Evolutionary conservation across 495 filamentous ascomycete genomes (phyloP).

Genomic region (Halenospora varia): DNA sequence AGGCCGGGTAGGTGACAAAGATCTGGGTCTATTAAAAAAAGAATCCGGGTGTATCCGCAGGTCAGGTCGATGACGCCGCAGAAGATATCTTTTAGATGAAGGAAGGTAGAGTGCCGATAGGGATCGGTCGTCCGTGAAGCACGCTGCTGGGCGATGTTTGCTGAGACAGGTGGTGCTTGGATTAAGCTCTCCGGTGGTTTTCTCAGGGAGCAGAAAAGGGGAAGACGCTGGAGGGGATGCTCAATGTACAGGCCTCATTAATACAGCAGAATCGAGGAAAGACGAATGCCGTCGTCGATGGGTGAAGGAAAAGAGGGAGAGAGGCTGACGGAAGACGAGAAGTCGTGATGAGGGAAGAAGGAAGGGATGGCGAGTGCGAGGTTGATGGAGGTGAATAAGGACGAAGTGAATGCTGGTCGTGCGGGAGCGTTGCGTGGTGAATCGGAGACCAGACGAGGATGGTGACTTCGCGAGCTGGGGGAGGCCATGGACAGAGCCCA

Average conservation of each 20-base stretch:
- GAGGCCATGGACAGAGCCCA: too few species aligned
- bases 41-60: not conserved
- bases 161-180: slow-evolving; percentile 18
- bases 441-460: not conserved
- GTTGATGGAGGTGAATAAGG: slow-evolving; percentile 11
- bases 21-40: slow-evolving; percentile 21
- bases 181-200: slow-evolving; percentile 16
- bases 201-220: slow-evolving; percentile 5
- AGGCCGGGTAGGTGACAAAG: not conserved
- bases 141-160: slow-evolving; percentile 9
- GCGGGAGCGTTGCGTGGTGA: slow-evolving; percentile 16
- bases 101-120: slow-evolving; percentile 19
- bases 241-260: slow-evolving; percentile 55
- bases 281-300: slow-evolving; percentile 27
- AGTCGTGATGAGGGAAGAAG: slow-evolving; percentile 29
- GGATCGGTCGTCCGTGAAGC: slow-evolving; percentile 26
- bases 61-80: slow-evolving; percentile 12
- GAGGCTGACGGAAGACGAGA: slow-evolving; percentile 29
- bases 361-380: slow-evolving; percentile 20
- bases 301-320: slow-evolving; percentile 31
- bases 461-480: too few species aligned
- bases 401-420: slow-evolving; percentile 21
- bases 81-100: slow-evolving; percentile 10
- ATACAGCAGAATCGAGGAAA: slow-evolving; percentile 46
- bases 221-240: slow-evolving; percentile 7